Base-by-base conservation (phyloP, 768 basidiomycete species). In the Pisolithus microcarpus region DNA sequence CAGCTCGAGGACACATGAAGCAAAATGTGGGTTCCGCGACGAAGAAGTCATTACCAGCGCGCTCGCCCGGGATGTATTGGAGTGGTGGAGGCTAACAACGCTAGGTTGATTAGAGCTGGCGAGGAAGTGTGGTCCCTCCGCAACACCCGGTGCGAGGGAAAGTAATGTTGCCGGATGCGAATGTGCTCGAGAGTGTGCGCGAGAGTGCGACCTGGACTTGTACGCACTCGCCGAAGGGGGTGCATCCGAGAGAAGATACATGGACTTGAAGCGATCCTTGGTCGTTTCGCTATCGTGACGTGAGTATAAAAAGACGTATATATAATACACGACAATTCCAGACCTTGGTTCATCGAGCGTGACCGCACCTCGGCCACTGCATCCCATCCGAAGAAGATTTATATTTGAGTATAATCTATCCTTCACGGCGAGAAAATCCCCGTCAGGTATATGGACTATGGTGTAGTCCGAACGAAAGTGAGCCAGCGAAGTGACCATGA, bases 391-490 rank as follows among this genome's bases (percentile, higher is more conserved):
- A 39, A 89, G 74, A 19, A 92, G 74, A 64, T 86, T 85, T 58
- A 91, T 87, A 60, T 91, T 92, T 46, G 82, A 75, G 65, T 86
- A 88, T 28, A 92, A 77, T 56, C 80, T 81, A 51, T 86, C 80
- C 53, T 76, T 77, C 30, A 75, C 73, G 37, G 76, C 74, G 18
- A 78, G 73, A 66, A 83, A 87, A 64, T 84, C 73, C 11, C 67
- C 90, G 42, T 74, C 68, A 0, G 87, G 87, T 48, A 92, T 81
- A 52, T 79, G 82, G 30, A 91, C 85, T 53, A 91, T 89, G 50
- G 87, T 87, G 64, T 81, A 87, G 72, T 91, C 89, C 2, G 88
- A 90, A 50, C 86, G 86, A 63, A 92, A 92, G 71, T 87, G 84
- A 40, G 87, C 86, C 24, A 92, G 78, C 10, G 88, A 91, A 24